Base-by-base conservation (phyloP, 371 early-diverging fungal genomes). In the Choanephora cucurbitarum region DNA sequence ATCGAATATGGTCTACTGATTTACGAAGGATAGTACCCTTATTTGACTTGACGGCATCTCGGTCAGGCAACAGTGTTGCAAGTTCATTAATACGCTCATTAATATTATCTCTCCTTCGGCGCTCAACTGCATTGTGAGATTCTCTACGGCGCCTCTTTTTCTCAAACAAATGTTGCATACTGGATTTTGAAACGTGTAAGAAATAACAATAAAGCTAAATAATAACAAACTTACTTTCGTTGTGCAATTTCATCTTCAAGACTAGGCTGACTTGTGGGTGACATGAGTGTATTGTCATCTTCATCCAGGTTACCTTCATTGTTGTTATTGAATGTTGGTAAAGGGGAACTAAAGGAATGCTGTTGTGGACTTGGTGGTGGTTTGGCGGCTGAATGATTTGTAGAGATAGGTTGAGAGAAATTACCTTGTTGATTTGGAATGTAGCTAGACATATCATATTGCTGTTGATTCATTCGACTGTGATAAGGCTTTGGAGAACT, bases 21-120 rank as follows among this genome's bases (percentile, higher is more conserved):
- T 91, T 88, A 40, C 89, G 83, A 32, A 95, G 81, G 24, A 96
- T 88, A 14, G 80, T 73, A 4, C 91, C 91, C 70, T 91, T 91
- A 70, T 91, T 89, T 24, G 81, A 84, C 70, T 90, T 89, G 52
- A 73, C 77, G 56, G 76, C 62, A 47, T 69, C 70, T 48, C 67
- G 59, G 52, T 85, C 90, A 44, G 78, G 68, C 42, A 68, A 52
- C 57, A 67, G 74, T 58, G 60, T 69, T 7, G 66, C 62, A 31
- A 69, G 44, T 43, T 66, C 66, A 54, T 91, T 88, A 56, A 96
- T 96, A 64, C 91, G 91, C 65, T 96, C 97, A 68, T 96, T 96
- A 70, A 96, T 96, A 73, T 93, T 91, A 64, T 96, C 97, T 47
- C 97, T 84, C 42, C 97, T 83, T 47, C 97, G 85, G 50, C 96